Base-by-base conservation (phyloP, 148 eudicot species). In the Vaccinium darrowii region DNA sequence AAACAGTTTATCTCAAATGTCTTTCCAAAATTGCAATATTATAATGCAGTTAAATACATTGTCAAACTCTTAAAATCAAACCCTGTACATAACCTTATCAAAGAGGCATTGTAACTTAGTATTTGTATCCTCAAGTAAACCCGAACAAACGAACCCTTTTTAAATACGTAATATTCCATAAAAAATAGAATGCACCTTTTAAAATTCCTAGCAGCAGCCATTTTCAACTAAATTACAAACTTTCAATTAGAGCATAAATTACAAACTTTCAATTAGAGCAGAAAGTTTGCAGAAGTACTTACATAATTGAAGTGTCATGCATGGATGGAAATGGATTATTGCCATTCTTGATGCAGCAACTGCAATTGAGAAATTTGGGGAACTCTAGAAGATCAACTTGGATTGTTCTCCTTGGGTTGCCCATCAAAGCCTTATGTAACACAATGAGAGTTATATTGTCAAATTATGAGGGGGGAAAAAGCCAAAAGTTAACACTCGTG, bases 331-430 rank as follows among this genome's bases (percentile, higher is more conserved):
- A 83, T 86, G 87, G 86, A 78, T 71, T 82, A 87, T 78, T 89
- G 83, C 87, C 86, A 88, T 88, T 90, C 79, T 83, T 90, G 84
- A 89, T 88, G 93, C 98, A 94, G 90, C 98, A 94, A 88, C 84
- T 90, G 85, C 99, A 94, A 88, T 87, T 83, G 82, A 96, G 84
- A 83, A 89, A 88, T 86, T 90, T 92, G 30, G 87, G 86, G 79
- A 89, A 91, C 90, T 94, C 98, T 86, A 94, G 78, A 67, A 96
- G 95, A 89, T 96, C 97, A 87, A 91, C 90, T 88, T 96, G 99
- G 73, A 94, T 90, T 87, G 90, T 90, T 92, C 91, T 92, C 82
- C 99, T 90, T 53, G 98, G 95, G 82, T 94, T 97, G 82, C 98
- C 99, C 53, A 90, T 87, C 87, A 96, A 87, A 81, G 97, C 98